A percentile compares a stretch with the other conserved stretches of the same genome.
Evolutionary conservation across 2,329 filamentous ascomycete genomes (phyloP).

Genomic region (Colletotrichum chlorophyti): DNA sequence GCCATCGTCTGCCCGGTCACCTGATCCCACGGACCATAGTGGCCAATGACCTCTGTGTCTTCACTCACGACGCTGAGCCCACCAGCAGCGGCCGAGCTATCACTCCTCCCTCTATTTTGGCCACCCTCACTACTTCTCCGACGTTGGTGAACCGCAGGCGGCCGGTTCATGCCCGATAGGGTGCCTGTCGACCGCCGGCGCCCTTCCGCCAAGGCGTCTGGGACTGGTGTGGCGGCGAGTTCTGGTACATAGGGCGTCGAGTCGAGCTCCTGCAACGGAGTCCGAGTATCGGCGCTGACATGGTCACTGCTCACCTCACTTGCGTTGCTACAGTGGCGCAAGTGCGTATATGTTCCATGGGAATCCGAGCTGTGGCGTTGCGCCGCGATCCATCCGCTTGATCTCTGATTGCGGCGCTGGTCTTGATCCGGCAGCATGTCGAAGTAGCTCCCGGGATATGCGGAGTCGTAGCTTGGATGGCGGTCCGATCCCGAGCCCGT

Average conservation of each 20-base stretch:
- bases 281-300: constrained; percentile 30
- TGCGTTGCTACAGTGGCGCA: constrained; percentile 50
- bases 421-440: constrained; percentile 30
- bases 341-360: constrained; percentile 42
- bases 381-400: constrained; percentile 29
- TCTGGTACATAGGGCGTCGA: constrained; percentile 42
- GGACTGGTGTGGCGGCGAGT: constrained; percentile 41
- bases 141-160: constrained; percentile 34
- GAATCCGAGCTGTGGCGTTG: constrained; percentile 46
- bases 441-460: constrained; percentile 39
- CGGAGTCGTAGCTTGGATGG: constrained; percentile 38
- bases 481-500: constrained; percentile 32
- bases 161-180: constrained; percentile 28
- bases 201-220: constrained; percentile 29
- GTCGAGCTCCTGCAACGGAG: constrained; percentile 47
- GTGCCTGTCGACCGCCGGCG: constrained; percentile 38
- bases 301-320: constrained; percentile 49
- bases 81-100: constrained; percentile 30
- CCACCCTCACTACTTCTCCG: constrained; percentile 35
- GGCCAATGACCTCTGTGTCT: constrained; percentile 51
- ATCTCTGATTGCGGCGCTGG: constrained; percentile 32
- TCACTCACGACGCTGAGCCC: constrained; percentile 46
- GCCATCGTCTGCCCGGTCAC: constrained; percentile 50
- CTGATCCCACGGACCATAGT: constrained; percentile 49
- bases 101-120: constrained; percentile 31